Percentiles rank a stretch among this genome's conserved stretches.
Evolutionary conservation across 768 basidiomycete species (phyloP).

Genomic region (Podaxis sp.): DNA sequence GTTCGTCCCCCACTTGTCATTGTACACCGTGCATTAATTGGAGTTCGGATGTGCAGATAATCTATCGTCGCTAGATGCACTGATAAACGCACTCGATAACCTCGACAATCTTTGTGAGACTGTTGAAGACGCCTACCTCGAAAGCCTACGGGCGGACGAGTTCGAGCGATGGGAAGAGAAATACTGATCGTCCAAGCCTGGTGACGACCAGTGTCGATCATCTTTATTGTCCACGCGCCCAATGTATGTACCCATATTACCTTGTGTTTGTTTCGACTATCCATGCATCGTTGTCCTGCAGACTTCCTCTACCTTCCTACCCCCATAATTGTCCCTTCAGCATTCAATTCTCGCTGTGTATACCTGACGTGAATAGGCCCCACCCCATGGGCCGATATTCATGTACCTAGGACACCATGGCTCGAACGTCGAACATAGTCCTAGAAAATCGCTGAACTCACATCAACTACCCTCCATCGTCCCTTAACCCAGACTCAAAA

Average conservation of each 20-base stretch:
- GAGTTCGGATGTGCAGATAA: constrained; percentile 47
- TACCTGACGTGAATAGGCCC: background rate
- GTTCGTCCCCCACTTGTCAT: constrained; percentile 23
- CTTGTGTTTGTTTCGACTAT: background rate
- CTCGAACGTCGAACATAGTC: background rate
- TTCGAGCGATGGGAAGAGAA: constrained; percentile 71
- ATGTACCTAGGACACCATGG: background rate
- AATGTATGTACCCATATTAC: background rate
- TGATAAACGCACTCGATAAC: constrained; percentile 71
- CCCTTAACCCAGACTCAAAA: constrained; percentile 20
- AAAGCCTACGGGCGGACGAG: constrained; percentile 47
- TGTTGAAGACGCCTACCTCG: constrained; percentile 64
- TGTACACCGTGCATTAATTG: background rate
- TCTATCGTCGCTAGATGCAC: constrained; percentile 79
- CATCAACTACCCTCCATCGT: background rate
- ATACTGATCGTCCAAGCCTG: background rate
- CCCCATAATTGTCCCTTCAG: background rate
- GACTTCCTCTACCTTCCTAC: background rate
- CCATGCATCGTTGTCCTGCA: background rate
- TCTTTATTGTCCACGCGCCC: background rate
- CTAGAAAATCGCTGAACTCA: background rate
- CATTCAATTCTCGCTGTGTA: background rate
- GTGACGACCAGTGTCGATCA: background rate
- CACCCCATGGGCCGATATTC: background rate
- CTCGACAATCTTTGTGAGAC: constrained; percentile 73